Evolutionary conservation across 129 eudicot genomes (phyloP).

Genomic region (Flaveria bidentis): DNA sequence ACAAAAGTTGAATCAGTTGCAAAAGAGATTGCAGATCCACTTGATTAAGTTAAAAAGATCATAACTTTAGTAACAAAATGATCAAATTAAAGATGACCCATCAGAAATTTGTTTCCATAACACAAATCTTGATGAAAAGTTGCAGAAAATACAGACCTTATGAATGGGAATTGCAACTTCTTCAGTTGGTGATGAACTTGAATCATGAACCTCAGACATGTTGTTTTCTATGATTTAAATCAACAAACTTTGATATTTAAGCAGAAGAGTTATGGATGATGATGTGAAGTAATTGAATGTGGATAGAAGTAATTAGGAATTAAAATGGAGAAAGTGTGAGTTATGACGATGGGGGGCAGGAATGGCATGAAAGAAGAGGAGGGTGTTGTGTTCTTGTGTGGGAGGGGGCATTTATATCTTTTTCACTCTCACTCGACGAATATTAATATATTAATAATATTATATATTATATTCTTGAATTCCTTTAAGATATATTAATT

Average conservation of each 20-base stretch:
- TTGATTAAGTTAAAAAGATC: constrained; percentile 19
- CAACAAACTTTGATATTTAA: constrained; percentile 9
- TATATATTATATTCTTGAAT: constrained; percentile 5
- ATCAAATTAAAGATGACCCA: constrained; percentile 24
- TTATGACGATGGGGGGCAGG: constrained; percentile 25
- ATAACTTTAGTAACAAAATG: constrained; percentile 25
- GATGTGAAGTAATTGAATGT: neutral
- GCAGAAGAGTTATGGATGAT: neutral
- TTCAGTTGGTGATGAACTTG: constrained; percentile 29
- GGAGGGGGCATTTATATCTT: constrained; percentile 16
- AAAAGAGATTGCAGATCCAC: constrained; percentile 21
- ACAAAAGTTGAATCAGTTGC: constrained; percentile 16
- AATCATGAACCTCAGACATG: constrained; percentile 36
- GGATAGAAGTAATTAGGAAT: constrained; percentile 11
- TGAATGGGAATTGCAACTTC: constrained; percentile 27
- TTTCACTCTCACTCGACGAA: constrained; percentile 19
- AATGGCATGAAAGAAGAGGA: constrained; percentile 24
- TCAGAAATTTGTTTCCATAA: constrained; percentile 15
- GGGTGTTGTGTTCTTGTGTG: constrained; percentile 5
- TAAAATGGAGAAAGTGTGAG: constrained; percentile 20
- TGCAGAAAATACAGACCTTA: constrained; percentile 16
- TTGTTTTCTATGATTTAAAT: constrained; percentile 5
- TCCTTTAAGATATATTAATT: neutral
- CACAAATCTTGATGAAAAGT: neutral
- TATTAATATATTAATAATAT: constrained; percentile 1